A percentile compares a stretch with the other conserved stretches of the same genome.
Evolutionary conservation across 2,329 filamentous ascomycete genomes (phyloP).

Genomic region (Cytospora chrysosperma): DNA sequence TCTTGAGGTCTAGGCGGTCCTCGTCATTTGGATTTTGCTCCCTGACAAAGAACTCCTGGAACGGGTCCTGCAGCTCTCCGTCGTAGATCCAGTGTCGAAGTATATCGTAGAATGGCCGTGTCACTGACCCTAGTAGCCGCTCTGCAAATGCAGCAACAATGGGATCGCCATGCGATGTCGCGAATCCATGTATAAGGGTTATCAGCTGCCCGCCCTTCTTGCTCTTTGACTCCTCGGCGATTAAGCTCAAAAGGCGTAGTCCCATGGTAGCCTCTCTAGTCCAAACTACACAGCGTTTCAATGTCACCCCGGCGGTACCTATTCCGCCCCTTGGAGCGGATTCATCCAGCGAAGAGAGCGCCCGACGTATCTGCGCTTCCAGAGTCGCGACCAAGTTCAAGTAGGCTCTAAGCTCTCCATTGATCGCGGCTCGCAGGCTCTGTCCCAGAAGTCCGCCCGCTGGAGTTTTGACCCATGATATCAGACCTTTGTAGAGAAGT

Average conservation of each 20-base stretch:
- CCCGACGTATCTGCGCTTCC: constrained; percentile 86
- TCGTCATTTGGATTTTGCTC: constrained; percentile 65
- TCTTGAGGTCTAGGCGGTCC: constrained; percentile 46
- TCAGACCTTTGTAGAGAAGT: constrained; percentile 79
- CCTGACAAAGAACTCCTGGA: constrained; percentile 90
- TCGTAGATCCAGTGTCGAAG: constrained; percentile 97
- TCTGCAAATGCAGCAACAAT: constrained; percentile 94
- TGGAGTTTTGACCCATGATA: constrained; percentile 76
- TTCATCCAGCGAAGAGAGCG: constrained; percentile 72
- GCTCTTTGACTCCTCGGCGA: constrained; percentile 85
- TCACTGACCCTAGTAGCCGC: constrained; percentile 80
- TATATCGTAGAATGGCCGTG: constrained; percentile 94
- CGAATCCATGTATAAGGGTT: constrained; percentile 89
- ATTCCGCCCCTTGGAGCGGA: constrained; percentile 66
- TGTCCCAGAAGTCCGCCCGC: constrained; percentile 86
- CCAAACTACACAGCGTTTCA: constrained; percentile 96
- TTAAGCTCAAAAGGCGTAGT: constrained; percentile 85
- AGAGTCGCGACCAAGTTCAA: constrained; percentile 86
- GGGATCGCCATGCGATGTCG: constrained; percentile 90
- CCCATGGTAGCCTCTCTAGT: constrained; percentile 97
- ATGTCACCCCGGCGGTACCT: constrained; percentile 83
- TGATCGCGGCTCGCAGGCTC: constrained; percentile 84
- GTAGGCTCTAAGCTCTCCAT: constrained; percentile 82
- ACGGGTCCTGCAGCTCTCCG: constrained; percentile 95
- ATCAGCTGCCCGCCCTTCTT: constrained; percentile 88